phyloP scores from a whole-genome alignment of 345 rosid genomes.

The Litchi chinensis region DNA sequence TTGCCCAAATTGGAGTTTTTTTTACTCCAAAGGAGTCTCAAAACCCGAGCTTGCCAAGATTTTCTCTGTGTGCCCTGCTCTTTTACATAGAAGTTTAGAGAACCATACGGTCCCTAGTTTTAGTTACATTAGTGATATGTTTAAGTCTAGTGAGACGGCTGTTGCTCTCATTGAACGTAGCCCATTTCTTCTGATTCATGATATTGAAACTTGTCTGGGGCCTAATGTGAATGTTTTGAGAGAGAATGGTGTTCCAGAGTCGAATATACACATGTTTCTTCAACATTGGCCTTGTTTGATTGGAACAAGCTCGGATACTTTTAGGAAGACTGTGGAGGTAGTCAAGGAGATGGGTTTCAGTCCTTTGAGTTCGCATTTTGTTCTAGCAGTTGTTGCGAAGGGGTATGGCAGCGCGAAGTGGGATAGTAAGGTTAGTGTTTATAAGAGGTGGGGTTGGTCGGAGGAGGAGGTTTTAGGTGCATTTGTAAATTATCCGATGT shows the following conservation, averaged over 20 bases:
- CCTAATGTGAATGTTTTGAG: not conserved
- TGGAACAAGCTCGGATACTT: not conserved
- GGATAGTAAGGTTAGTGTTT: not conserved
- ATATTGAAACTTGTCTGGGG: not conserved
- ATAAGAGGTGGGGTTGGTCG: not conserved
- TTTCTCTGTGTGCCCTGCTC: not conserved
- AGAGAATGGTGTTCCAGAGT: not conserved
- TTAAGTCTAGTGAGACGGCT: not conserved
- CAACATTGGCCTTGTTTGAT: not conserved
- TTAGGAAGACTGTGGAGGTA: not conserved
- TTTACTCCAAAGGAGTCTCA: conserved; percentile 36
- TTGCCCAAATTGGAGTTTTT: conserved; percentile 41
- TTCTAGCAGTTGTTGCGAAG: not conserved
- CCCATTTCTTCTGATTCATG: not conserved
- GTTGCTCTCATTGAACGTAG: not conserved
- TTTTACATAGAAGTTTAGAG: conserved; percentile 9
- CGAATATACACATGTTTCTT: not conserved
- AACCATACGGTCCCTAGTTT: not conserved
- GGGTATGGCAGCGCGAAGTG: not conserved
- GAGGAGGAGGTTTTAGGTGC: not conserved
- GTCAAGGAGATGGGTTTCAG: not conserved
- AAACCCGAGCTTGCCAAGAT: conserved; percentile 11
- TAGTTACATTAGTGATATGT: not conserved
- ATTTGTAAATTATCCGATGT: not conserved
- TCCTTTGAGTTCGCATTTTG: not conserved